Base-by-base conservation (phyloP, 495 filamentous ascomycete genomes). In the Neurospora sp. region DNA sequence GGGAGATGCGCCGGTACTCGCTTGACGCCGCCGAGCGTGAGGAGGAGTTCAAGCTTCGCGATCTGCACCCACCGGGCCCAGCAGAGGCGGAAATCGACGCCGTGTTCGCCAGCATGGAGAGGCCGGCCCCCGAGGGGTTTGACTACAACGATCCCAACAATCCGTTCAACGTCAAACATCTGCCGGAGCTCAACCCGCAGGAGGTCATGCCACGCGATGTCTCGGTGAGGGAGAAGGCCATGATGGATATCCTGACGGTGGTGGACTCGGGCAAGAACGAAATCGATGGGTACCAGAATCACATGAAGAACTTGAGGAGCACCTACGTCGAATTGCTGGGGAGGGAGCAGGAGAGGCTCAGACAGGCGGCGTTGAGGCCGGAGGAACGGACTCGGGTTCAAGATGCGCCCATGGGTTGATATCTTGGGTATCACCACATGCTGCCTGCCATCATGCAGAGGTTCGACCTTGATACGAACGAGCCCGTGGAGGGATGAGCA, bases 21-120 rank as follows among this genome's bases (percentile, higher is more conserved):
- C 69, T 90, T 77, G 87, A 88, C 42, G 82, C 88, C 4, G 80
- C 78, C 69, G 81, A 94, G 46, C 81, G 82, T 37, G 86, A 89
- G 41, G 88, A 89, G 10, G 88, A 91, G n/a, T 88, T 91, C 75
- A 88, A 88, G 11, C 46, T 46, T 31, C 44, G 69, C 12, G 68
- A 46, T 6, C 31, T 80, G 61, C 20, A 70, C 20, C 70, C 70
- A 5, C 27, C 53, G 12, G 53, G 53, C 27, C 53, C 53, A 7
- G 22, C 53, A 35, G 53, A 65, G 53, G 59, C 46, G 12, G 81
- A 81, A 70, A 71, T 72, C 11, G 78, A 81, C 69, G 18, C 11
- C n/a, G 71, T 80, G 18, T 72, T 82, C 12, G 22, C 16, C 35
- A 77, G 74, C 72, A 81, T 82, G 78, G 74, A 73, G 46, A 76